Evolutionary conservation across 1,139 yeast genomes (phyloP), one percentile per base, ranked within the genome.

Genomic region (Cylindricascospora bacillispora): DNA sequence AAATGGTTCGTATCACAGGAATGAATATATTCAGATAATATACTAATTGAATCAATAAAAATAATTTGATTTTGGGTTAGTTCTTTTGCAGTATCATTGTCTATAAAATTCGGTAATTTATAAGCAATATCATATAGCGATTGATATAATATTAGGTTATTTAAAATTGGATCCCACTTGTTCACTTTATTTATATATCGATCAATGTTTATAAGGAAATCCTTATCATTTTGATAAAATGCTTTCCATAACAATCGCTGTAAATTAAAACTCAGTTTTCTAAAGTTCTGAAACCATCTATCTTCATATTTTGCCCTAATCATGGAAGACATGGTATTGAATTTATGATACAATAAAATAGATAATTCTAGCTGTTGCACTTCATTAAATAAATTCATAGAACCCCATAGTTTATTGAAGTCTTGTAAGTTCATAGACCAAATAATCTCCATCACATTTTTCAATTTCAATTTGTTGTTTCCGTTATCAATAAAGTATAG

Each of bases 181-280:
- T 7, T n/a, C 3, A 22, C 5, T 24, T 18, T 16, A 14, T 21
- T 26, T n/a, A n/a, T n/a, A n/a, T n/a, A n/a, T n/a, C n/a, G n/a
- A n/a, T n/a, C n/a, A n/a, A n/a, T n/a, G n/a, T n/a, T n/a, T n/a
- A n/a, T n/a, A n/a, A n/a, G n/a, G n/a, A n/a, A n/a, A n/a, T n/a
- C n/a, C 2, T 12, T 7, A 14, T 23, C 25, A 7, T 18, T 7
- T 18, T 18, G 21, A 10, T 7, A 18, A 7, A 18, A 21, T 13
- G 15, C 40, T 29, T 50, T 44, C 53, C 55, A 49, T 20, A 45
- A 36, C 15, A 51, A 36, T 32, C 53, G 39, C 29, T 44, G 49
- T 5, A 45, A 39, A 5, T 46, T 34, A 20, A 37, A 35, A 16
- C 36, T 39, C 22, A 50, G 33, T 3, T 24, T 23, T 15, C 32